These are phyloP conservation scores for Ogataea nonfermentans DNA, from an alignment of 805 yeast genomes.

Conservation along the genomic window DNA sequence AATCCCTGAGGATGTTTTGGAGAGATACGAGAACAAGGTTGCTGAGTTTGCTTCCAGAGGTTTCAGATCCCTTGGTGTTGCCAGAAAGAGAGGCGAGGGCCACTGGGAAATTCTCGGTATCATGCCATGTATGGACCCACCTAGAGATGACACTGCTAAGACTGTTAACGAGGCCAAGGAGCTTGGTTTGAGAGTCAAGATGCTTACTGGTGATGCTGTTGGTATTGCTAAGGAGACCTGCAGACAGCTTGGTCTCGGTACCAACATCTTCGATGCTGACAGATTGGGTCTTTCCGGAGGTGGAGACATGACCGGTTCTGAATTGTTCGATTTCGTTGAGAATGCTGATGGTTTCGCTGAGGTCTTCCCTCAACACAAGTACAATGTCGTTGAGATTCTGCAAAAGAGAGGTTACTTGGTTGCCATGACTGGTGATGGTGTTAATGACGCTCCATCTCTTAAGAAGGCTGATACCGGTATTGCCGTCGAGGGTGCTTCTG, in stretches of 20 bases:
- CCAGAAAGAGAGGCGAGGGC: conserved; percentile 97
- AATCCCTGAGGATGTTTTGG: conserved; percentile 89
- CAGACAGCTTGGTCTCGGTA: conserved; percentile 95
- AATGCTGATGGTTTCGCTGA: conserved; percentile 98
- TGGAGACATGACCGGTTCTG: conserved; percentile 96
- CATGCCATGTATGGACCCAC: conserved; percentile 99
- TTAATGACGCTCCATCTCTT: conserved; percentile 95
- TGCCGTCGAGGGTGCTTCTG: conserved; percentile 98
- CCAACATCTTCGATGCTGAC: conserved; percentile 95
- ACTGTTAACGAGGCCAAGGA: conserved; percentile 89
- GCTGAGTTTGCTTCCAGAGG: conserved; percentile 98
- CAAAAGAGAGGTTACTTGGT: conserved; percentile 95
- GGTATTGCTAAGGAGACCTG: conserved; percentile 99
- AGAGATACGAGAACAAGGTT: conserved; percentile 94
- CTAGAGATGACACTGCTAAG: conserved; percentile 96
- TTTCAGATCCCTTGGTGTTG: conserved; percentile 98
- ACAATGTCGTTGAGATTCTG: conserved; percentile 91
- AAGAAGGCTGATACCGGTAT: conserved; percentile 96
- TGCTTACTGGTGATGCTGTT: conserved; percentile 99
- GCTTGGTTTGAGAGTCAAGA: conserved; percentile 92
- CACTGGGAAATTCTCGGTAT: conserved; percentile 98
- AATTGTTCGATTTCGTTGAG: conserved; percentile 95
- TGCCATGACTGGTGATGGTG: conserved; percentile 99
- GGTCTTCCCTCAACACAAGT: conserved; percentile 98
- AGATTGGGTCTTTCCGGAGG: conserved; percentile 91